A percentile compares a stretch with the other conserved stretches of the same genome.
Conservation (phyloP, 2,329 filamentous ascomycete genomes). For the Plectosphaerella plurivora region DNA sequence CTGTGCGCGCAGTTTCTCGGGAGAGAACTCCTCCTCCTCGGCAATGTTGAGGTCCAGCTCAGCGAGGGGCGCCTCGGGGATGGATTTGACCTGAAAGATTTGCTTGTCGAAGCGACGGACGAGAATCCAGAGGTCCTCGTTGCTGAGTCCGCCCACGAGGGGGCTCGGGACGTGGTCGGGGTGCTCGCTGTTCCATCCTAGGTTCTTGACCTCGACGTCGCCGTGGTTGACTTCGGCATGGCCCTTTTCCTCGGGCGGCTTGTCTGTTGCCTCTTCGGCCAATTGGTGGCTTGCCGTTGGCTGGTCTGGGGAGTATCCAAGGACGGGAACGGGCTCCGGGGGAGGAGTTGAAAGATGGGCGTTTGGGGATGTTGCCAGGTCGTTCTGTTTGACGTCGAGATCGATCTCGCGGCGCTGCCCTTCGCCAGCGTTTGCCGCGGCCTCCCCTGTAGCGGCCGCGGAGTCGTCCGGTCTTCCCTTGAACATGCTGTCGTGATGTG, state of each 20-base stretch:
- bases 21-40: conserved; percentile 79
- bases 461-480: conserved; percentile 1
- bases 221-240: conserved; percentile 42
- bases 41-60: conserved; percentile 76
- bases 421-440: not conserved
- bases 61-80: conserved; percentile 46
- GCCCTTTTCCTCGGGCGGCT: conserved; percentile 34
- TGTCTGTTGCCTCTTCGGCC: conserved; percentile 22
- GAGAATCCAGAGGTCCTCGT: conserved; percentile 70
- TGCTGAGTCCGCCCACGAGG: conserved; percentile 63
- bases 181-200: conserved; percentile 65
- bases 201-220: conserved; percentile 53
- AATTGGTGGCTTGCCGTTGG: conserved; percentile 32
- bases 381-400: not conserved
- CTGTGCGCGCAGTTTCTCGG: conserved; percentile 75
- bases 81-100: conserved; percentile 64
- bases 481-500: conserved; percentile 3
- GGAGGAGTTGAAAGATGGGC: not conserved
- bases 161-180: conserved; percentile 48
- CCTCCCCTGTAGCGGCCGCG: not conserved
- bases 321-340: conserved; percentile 22
- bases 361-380: not conserved
- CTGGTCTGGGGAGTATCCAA: conserved; percentile 17
- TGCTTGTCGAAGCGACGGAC: conserved; percentile 72
- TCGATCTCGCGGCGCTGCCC: not conserved